Conservation (phyloP, 352 stramenopile genomes). For the Globisporangium nagaii region DNA sequence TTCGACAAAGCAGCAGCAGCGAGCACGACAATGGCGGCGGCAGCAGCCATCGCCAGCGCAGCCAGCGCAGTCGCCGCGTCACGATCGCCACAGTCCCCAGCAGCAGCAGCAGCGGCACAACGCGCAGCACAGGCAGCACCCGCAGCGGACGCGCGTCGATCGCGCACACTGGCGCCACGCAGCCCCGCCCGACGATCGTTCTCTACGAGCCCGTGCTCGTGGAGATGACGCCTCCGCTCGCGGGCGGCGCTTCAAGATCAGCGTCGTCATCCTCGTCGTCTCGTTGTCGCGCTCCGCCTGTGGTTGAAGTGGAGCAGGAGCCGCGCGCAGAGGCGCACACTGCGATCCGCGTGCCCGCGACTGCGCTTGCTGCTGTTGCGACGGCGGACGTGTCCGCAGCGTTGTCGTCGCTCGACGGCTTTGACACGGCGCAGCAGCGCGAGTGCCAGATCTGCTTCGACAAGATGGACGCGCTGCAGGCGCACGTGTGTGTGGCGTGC, state of each 20-base stretch:
- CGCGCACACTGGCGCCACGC: not conserved
- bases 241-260: not conserved
- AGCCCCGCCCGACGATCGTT: slow-evolving; percentile 8
- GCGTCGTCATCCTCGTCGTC: no score
- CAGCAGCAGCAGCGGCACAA: not conserved
- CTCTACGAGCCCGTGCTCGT: slow-evolving; percentile 1
- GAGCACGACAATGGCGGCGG: not conserved
- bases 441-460: slow-evolving; percentile 81
- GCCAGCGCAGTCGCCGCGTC: not conserved
- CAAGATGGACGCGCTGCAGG: slow-evolving; percentile 34
- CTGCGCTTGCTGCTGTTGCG: not conserved
- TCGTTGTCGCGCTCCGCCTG: no score
- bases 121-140: not conserved
- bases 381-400: not conserved
- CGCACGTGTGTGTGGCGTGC: slow-evolving; percentile 44
- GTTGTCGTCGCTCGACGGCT: slow-evolving; percentile 7
- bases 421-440: slow-evolving; percentile 20
- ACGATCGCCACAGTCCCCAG: not conserved
- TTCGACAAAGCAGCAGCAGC: slow-evolving; percentile 3
- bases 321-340: not conserved
- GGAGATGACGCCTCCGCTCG: not conserved
- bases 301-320: not conserved
- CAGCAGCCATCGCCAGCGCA: not conserved
- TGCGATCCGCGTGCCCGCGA: not conserved
- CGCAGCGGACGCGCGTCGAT: not conserved